Base-by-base conservation (phyloP, 495 filamentous ascomycete species). In the Talaromyces thailandensis region DNA sequence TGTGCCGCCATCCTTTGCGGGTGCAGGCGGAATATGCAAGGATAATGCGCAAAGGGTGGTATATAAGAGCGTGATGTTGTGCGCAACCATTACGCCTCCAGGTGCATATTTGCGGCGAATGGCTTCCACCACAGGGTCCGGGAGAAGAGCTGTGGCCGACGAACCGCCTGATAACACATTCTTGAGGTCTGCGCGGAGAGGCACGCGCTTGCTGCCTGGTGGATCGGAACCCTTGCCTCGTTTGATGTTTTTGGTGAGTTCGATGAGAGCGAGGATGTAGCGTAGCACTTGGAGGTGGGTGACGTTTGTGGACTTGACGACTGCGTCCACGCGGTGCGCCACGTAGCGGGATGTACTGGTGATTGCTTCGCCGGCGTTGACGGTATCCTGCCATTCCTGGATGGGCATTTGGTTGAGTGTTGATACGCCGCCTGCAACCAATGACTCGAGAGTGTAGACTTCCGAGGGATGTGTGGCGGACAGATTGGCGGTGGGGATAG, bases 401-500 rank as follows among this genome's bases (percentile, higher is more conserved):
- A 92, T 80, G 14, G 83, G 84, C 23, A 93, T 79, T 43, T 80
- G 73, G 57, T 80, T 81, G 66, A 86, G 72, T 37, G 76, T 81
- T 21, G 74, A 66, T 50, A 74, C 62, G 43, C 77, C 75, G 53
- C 76, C 75, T 7, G 75, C 73, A 24, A 96, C 84, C 51, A 98
- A 74, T 12, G 76, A 75, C 25, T 87, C 81, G 51, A 90, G 72
- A 2, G 88, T 72, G 72, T 98, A 98, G 43, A 96, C 91, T 40
- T 96, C 90, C 12, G 84, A 81, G n/a, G 91, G 83, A 23, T 85
- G 84, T 29, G 79, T 73, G 24, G 90, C 92, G 2, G 83, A 79
- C 52, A 86, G 78, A 70, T 98, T 90, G 52, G 88, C 82, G 12
- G 77, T 82, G 2, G 94, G 94, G 32, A 92, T 79, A 14, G 94